phyloP scores from a whole-genome alignment of 2,329 filamentous ascomycete species.

The Talaromyces sp. region DNA sequence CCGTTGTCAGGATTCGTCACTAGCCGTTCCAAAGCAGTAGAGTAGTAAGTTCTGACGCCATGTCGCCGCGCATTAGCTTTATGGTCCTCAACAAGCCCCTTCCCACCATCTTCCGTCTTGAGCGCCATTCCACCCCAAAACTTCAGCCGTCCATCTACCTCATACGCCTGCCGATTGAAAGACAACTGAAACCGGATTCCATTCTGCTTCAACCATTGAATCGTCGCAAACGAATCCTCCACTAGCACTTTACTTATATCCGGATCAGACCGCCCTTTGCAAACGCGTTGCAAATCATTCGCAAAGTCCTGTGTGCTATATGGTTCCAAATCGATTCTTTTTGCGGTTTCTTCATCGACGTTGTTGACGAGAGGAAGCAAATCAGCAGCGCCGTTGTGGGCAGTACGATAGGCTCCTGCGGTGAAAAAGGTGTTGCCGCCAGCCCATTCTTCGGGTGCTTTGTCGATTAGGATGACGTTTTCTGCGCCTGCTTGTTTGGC shows the following conservation, averaged over 20 bases:
- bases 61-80: slow-evolving; percentile 40
- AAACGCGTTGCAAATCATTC: slow-evolving; percentile 57
- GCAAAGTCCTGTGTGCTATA: slow-evolving; percentile 57
- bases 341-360: slow-evolving; percentile 44
- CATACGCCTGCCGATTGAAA: slow-evolving; percentile 65
- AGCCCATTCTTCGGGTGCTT: slow-evolving; percentile 56
- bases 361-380: slow-evolving; percentile 62
- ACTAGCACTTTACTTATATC: slow-evolving; percentile 51
- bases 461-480: slow-evolving; percentile 57
- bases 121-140: slow-evolving; percentile 67
- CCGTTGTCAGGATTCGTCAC: slow-evolving; percentile 21
- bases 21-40: slow-evolving; percentile 40
- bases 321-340: slow-evolving; percentile 55
- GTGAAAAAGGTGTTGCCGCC: slow-evolving; percentile 66
- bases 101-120: slow-evolving; percentile 58
- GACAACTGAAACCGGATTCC: slow-evolving; percentile 58
- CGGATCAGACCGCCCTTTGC: slow-evolving; percentile 51
- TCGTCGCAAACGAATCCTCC: slow-evolving; percentile 47
- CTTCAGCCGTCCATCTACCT: slow-evolving; percentile 57
- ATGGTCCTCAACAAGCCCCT: slow-evolving; percentile 55
- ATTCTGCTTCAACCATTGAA: slow-evolving; percentile 55
- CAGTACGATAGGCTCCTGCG: slow-evolving; percentile 60
- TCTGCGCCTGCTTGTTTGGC: slow-evolving; percentile 49
- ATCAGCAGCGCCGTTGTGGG: slow-evolving; percentile 54
- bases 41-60: slow-evolving; percentile 48